phyloP scores from a whole-genome alignment of 2,329 filamentous ascomycete genomes.

The Sclerotinia spermophila region DNA sequence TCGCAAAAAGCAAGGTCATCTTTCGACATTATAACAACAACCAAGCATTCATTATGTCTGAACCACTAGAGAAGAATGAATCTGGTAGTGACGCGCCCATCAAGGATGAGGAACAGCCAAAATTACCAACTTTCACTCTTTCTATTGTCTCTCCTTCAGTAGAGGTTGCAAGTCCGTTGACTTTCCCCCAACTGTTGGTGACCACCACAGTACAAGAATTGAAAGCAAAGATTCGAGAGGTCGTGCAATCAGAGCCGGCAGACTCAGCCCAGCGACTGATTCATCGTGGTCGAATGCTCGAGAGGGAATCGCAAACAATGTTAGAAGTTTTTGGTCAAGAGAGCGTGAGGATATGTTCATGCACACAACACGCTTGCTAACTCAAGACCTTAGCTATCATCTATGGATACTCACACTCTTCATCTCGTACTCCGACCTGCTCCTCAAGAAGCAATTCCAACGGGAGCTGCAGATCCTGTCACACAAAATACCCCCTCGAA shows the following conservation, averaged over 20 bases:
- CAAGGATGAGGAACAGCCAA: slow-evolving; percentile 26
- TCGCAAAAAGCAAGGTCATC: background rate
- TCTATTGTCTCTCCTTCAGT: slow-evolving; percentile 58
- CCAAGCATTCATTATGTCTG: slow-evolving; percentile 25
- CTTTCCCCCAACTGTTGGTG: slow-evolving; percentile 47
- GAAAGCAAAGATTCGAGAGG: slow-evolving; percentile 55
- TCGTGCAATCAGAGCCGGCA: slow-evolving; percentile 47
- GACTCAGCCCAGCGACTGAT: slow-evolving; percentile 58
- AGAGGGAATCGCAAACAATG: slow-evolving; percentile 53
- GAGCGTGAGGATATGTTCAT: slow-evolving; percentile 31
- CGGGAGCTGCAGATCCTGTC: slow-evolving; percentile 12
- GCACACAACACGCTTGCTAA: slow-evolving; percentile 17
- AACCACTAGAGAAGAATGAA: slow-evolving; percentile 20
- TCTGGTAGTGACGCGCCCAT: slow-evolving; percentile 22
- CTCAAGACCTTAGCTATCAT: slow-evolving; percentile 40
- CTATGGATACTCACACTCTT: slow-evolving; percentile 48
- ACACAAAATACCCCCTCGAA: slow-evolving; percentile 8
- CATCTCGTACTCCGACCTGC: slow-evolving; percentile 51
- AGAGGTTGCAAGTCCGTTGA: slow-evolving; percentile 49
- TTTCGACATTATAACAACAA: background rate
- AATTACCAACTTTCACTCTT: slow-evolving; percentile 47
- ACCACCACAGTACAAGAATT: slow-evolving; percentile 54
- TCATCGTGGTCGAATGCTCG: slow-evolving; percentile 54
- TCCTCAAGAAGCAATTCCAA: slow-evolving; percentile 21
- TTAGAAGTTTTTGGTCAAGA: slow-evolving; percentile 55